Conservation (phyloP, 306 rosid species). For the Citrullus mucosospermus region DNA sequence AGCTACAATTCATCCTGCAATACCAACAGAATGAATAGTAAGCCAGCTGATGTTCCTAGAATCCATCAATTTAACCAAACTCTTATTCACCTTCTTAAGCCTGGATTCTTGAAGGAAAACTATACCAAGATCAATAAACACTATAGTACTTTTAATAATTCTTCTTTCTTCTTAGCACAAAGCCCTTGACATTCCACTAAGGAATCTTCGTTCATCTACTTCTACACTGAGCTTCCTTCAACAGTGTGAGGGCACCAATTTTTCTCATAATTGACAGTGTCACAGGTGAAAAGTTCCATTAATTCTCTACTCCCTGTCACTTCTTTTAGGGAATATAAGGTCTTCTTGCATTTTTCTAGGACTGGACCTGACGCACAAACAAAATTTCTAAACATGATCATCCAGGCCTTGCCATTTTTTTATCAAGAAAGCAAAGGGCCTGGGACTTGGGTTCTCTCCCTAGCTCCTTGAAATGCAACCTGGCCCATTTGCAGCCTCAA, state of each 20-base stretch:
- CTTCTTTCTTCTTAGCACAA: neutral
- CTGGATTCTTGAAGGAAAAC: neutral
- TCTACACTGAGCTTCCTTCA: neutral
- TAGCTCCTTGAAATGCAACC: neutral
- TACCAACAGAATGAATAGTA: neutral
- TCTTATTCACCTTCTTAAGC: neutral
- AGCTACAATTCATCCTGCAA: neutral
- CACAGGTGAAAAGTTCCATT: neutral
- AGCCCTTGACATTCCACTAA: neutral
- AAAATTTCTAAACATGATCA: neutral
- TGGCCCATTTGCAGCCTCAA: neutral
- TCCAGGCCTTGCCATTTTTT: neutral
- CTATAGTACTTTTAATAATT: neutral
- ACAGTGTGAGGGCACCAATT: neutral
- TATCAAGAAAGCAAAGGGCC: neutral
- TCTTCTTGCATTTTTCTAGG: neutral
- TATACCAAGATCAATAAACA: neutral
- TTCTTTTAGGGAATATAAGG: neutral
- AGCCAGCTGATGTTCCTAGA: neutral
- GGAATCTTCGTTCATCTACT: neutral
- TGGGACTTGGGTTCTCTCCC: neutral
- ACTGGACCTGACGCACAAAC: neutral
- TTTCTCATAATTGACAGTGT: neutral
- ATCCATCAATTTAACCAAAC: neutral
- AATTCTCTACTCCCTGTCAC: neutral